Evolutionary conservation across 768 basidiomycete species (phyloP).

Genomic region (Russula sp.): DNA sequence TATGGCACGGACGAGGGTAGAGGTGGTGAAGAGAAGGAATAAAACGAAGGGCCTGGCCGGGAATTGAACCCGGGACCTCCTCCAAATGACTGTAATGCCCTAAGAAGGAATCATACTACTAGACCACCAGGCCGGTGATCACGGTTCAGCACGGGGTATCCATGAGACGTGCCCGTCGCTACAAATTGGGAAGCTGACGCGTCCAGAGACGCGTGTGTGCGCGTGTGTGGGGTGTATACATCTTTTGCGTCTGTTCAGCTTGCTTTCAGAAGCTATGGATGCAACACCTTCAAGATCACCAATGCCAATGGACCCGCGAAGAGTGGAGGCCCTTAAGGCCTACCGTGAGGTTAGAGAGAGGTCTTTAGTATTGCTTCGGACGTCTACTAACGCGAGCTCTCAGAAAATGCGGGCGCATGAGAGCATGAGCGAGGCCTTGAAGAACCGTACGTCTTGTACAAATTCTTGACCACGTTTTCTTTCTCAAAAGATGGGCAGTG

Average conservation of each 20-base stretch:
- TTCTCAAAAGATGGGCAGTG: conserved; percentile 44
- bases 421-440: conserved; percentile 76
- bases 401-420: conserved; percentile 97
- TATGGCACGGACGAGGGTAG: background rate
- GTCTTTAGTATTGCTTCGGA: conserved; percentile 1
- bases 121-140: conserved; percentile 36
- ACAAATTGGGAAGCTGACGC: conserved; percentile 26
- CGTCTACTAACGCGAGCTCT: conserved; percentile 17
- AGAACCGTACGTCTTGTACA: conserved; percentile 62
- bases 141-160: accelerated
- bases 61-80: conserved; percentile 89
- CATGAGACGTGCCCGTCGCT: background rate
- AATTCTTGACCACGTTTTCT: background rate
- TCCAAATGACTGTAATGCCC: conserved; percentile 41
- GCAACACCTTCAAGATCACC: conserved; percentile 32
- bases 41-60: conserved; percentile 55
- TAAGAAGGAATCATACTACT: conserved; percentile 62
- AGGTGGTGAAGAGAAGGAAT: background rate
- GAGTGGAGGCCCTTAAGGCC: conserved; percentile 64
- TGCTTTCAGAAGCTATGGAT: conserved; percentile 22
- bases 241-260: background rate
- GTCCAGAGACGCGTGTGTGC: conserved; percentile 22
- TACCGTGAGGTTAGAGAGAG: conserved; percentile 60
- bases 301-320: conserved; percentile 59
- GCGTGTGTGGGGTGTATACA: too few relatives aligned